Base-by-base conservation (phyloP, 1,284 basidiomycete genomes). In the Trichosporon asahii region DNA sequence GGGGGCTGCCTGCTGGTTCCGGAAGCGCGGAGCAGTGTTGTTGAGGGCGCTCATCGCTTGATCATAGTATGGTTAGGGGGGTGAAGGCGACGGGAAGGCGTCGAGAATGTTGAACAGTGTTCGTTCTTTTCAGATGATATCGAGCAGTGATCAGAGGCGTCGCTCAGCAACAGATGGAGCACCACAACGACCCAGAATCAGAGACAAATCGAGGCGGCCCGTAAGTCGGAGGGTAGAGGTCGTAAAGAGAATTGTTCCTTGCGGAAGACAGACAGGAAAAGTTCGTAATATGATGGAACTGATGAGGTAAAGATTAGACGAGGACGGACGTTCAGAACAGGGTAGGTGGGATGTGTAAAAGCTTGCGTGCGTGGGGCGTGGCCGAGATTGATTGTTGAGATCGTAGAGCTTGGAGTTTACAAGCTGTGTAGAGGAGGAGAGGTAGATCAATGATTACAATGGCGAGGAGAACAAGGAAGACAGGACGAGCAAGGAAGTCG, bases 21-120 rank as follows among this genome's bases (percentile, higher is more conserved):
- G 66, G 37, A 73, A 73, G 60, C 72, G 72, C 15, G 72, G 72
- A 14, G 68, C 72, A 3, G 70, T 73, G 64, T 73, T 55, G 70
- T 71, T 71, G 57, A 71, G 68, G 3, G 72, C 70, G 70, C 72
- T 73, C 72, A 73, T 73, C 29, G 31, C 25, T 23, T 29, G 46
- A 31, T 61, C 57, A 61, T 61, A 61, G 64, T 53, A 31, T 21
- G 65, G 8, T 53, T 12, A 33, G 3, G 44, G 25, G 40, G 5
- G 11, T n/a, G 6, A 25, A 25, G 35, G 61, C 23, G 37, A 53
- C 23, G 35, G 23, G 14, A 44, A 18, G 29, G n/a, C 23, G 44
- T 49, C 40, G 37, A 53, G 21, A 21, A 53, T 5, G 49, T 9
- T 23, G 49, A 53, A 53, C 49, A 53, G 11, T 25, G 49, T 53